These are phyloP conservation scores for Secale cereale DNA, from an alignment of 176 grass and related monocot genomes.

Conservation along the genomic window DNA sequence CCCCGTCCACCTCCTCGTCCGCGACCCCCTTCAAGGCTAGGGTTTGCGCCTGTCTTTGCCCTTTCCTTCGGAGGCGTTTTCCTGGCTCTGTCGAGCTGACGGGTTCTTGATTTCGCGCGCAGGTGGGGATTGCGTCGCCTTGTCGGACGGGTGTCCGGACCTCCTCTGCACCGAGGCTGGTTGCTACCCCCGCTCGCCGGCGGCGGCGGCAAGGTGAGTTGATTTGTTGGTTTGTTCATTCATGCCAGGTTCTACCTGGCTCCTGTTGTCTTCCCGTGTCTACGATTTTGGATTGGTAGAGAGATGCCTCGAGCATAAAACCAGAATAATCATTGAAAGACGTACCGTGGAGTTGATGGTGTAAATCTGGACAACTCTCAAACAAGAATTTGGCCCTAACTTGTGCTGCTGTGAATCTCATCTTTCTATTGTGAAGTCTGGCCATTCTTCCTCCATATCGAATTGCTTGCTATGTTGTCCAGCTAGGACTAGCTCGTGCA, in stretches of 20 bases:
- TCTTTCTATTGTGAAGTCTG: not conserved
- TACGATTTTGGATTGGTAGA: not conserved
- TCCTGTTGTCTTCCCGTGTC: not conserved
- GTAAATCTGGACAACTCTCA: not conserved
- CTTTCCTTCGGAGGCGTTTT: not conserved
- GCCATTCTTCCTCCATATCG: not conserved
- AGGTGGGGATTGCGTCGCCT: constrained; percentile 27
- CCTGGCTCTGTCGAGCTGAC: constrained; percentile 1
- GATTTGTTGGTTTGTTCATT: not conserved
- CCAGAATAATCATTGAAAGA: not conserved
- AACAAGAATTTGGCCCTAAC: not conserved
- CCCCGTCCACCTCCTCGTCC: constrained; percentile 45
- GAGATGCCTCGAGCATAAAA: not conserved
- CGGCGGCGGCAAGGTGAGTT: constrained; percentile 24
- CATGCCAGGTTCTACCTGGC: not conserved
- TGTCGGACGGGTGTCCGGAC: not conserved
- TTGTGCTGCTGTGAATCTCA: not conserved
- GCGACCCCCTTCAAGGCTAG: constrained; percentile 19
- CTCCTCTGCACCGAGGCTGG: constrained; percentile 23
- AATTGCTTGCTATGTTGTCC: constrained; percentile 2
- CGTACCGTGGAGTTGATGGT: not conserved
- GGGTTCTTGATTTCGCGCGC: constrained; percentile 5
- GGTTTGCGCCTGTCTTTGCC: not conserved
- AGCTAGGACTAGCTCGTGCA: not conserved
- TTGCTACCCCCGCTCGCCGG: not conserved